phyloP scores from a whole-genome alignment of 768 basidiomycete genomes.

The Pholiota molesta region DNA sequence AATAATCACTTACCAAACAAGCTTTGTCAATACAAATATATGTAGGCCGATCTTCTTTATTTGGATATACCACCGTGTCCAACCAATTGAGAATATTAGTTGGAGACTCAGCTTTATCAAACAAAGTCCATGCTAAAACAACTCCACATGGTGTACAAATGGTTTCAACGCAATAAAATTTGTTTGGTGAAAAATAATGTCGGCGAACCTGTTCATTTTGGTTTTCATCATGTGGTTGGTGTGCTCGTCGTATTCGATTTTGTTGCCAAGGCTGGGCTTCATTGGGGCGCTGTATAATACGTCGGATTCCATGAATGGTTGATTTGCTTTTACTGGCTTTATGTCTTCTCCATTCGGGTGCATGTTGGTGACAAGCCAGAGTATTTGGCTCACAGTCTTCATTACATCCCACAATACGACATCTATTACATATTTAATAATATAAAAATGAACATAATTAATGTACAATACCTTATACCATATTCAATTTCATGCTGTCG shows the following conservation, averaged over 20 bases:
- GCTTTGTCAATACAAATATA: conserved; percentile 32
- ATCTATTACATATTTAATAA: conserved; percentile 2
- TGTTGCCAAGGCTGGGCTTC: conserved; percentile 19
- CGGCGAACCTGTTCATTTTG: conserved; percentile 5
- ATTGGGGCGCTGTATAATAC: conserved; percentile 17
- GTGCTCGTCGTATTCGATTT: not conserved
- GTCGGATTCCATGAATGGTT: not conserved
- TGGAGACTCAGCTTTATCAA: conserved; percentile 30
- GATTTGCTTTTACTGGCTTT: not conserved
- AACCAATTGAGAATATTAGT: conserved; percentile 25
- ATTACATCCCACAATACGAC: conserved; percentile 22
- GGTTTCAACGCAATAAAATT: conserved; percentile 33
- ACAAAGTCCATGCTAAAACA: conserved; percentile 31
- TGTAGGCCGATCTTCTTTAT: conserved; percentile 16
- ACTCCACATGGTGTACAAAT: conserved; percentile 32
- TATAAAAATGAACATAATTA: too few relatives aligned
- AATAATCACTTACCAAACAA: conserved; percentile 14
- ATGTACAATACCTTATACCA: conserved; percentile 5
- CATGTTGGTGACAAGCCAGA: conserved; percentile 27
- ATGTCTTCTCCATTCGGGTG: conserved; percentile 23
- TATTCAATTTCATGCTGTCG: conserved; percentile 17
- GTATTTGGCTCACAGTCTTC: conserved; percentile 15
- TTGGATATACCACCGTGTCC: conserved; percentile 21
- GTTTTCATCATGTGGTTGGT: conserved; percentile 21
- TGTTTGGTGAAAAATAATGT: conserved; percentile 21